Conservation (phyloP, 2,329 filamentous ascomycete species). For the Alternaria metachromatica region DNA sequence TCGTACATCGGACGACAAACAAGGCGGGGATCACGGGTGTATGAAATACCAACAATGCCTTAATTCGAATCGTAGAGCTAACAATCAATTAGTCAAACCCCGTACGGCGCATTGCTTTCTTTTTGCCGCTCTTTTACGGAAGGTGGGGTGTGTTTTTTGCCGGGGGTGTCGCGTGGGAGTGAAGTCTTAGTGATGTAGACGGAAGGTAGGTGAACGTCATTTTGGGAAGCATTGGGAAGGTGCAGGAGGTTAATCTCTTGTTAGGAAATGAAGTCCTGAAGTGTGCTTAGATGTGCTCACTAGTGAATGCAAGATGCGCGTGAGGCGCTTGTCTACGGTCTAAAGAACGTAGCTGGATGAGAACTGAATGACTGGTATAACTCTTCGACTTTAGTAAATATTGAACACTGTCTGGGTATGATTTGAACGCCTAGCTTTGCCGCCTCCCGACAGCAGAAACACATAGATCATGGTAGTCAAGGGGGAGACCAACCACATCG, state of each 20-base stretch:
- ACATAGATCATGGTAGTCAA: neutral
- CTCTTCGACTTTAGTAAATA: neutral
- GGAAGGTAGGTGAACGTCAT: neutral
- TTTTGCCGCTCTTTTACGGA: neutral
- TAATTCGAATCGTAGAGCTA: constrained; percentile 1
- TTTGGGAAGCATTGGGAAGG: neutral
- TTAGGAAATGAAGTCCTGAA: neutral
- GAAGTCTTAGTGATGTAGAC: neutral
- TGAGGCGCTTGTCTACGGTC: neutral
- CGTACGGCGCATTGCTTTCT: constrained; percentile 21
- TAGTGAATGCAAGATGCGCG: neutral
- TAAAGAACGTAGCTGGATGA: neutral
- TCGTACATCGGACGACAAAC: constrained; percentile 1
- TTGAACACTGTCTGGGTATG: neutral
- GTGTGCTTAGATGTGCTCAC: neutral
- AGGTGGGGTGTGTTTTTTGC: constrained; percentile 1
- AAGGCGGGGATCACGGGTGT: constrained; percentile 44
- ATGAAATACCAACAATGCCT: neutral
- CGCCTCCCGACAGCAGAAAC: neutral
- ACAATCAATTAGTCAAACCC: constrained; percentile 17
- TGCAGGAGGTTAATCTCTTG: neutral
- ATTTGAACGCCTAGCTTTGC: constrained; percentile 15
- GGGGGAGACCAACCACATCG: neutral
- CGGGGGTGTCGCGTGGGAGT: neutral
- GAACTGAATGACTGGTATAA: neutral